A percentile compares a stretch with the other conserved stretches of the same genome.
Conservation (phyloP, 2,329 filamentous ascomycete species). For the Claviceps sorghi region DNA sequence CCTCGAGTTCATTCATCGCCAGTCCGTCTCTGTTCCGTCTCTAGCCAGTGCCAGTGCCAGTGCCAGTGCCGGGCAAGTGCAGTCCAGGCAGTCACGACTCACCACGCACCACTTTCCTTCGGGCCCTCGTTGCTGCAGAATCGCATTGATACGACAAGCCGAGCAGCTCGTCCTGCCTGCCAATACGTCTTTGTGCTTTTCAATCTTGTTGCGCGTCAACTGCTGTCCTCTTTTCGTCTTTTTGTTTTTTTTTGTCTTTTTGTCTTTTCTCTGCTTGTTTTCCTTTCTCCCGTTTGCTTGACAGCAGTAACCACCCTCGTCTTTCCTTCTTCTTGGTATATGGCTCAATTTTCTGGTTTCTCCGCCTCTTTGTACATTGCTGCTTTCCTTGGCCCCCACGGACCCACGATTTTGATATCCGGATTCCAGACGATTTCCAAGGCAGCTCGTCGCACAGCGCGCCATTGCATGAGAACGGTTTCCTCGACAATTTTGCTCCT, state of each 20-base stretch:
- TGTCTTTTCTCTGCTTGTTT: no score
- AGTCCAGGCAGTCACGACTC: no score
- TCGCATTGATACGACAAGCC: no score
- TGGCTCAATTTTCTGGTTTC: not conserved
- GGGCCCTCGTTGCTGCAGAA: no score
- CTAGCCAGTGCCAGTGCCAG: no score
- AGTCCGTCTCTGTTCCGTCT: no score
- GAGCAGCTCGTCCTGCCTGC: no score
- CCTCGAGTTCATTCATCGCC: no score
- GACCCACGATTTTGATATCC: not conserved
- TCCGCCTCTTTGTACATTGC: not conserved
- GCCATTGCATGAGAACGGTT: not conserved
- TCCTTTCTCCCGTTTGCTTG: not conserved
- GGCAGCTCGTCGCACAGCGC: not conserved
- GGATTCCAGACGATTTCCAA: not conserved
- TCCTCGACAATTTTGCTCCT: not conserved
- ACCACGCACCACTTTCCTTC: no score
- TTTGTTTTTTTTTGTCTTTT: not conserved
- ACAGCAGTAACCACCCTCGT: not conserved
- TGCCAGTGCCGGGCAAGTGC: no score
- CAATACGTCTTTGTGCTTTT: no score
- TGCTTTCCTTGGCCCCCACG: not conserved
- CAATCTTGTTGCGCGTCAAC: no score
- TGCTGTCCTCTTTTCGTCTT: not conserved
- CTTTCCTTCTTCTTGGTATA: not conserved